Evolutionary conservation across 1,284 basidiomycete species (phyloP).

Genomic region (Irpex rosettiformis): DNA sequence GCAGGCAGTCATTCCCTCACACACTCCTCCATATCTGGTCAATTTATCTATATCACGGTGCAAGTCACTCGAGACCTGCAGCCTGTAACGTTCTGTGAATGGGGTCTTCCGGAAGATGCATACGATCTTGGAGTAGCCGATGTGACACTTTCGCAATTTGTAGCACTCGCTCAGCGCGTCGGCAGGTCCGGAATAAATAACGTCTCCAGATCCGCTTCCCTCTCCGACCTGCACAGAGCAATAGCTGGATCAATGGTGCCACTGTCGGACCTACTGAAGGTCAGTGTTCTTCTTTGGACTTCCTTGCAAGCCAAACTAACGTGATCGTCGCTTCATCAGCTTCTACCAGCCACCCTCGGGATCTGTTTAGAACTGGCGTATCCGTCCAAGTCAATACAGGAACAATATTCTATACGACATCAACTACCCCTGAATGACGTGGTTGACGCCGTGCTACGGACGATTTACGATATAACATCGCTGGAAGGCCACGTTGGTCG

Average conservation of each 20-base stretch:
- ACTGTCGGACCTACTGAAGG: slow-evolving; percentile 70
- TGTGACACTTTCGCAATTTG: slow-evolving; percentile 80
- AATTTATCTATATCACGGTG: slow-evolving; percentile 82
- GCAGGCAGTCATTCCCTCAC: slow-evolving; percentile 58
- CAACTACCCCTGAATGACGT: slow-evolving; percentile 73
- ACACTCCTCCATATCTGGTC: slow-evolving; percentile 84
- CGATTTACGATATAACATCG: slow-evolving; percentile 70
- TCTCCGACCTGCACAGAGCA: slow-evolving; percentile 54
- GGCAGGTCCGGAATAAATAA: slow-evolving; percentile 37
- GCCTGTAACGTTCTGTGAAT: slow-evolving; percentile 78
- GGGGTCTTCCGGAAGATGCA: slow-evolving; percentile 68
- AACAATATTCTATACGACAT: slow-evolving; percentile 43
- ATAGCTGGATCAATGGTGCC: slow-evolving; percentile 63
- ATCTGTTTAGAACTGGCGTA: slow-evolving; percentile 82
- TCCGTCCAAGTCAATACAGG: slow-evolving; percentile 43
- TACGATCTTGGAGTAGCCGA: slow-evolving; percentile 83
- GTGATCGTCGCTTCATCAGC: slow-evolving; percentile 37
- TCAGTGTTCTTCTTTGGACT: slow-evolving; percentile 30
- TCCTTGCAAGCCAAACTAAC: slow-evolving; percentile 3
- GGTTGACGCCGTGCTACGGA: slow-evolving; percentile 79
- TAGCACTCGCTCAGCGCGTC: slow-evolving; percentile 53
- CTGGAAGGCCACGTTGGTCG: slow-evolving; percentile 46
- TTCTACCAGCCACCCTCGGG: slow-evolving; percentile 70
- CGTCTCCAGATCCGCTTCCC: slow-evolving; percentile 26
- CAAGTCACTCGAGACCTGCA: slow-evolving; percentile 92